phyloP scores from a whole-genome alignment of 2,329 filamentous ascomycete species.

The Lomentospora prolificans region DNA sequence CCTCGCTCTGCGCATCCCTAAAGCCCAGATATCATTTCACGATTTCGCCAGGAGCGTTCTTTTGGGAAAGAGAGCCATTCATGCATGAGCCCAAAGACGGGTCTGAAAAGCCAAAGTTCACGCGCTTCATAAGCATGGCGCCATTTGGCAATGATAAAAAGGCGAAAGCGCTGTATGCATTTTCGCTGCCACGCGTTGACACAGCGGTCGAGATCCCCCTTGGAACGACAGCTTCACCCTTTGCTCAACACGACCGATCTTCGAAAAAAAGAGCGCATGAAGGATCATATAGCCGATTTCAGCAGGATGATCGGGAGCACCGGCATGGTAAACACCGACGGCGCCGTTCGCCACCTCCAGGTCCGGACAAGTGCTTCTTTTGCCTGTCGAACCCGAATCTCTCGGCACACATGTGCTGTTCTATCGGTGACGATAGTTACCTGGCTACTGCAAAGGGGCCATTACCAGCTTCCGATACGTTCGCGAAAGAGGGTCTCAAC shows the following conservation, averaged over 20 bases:
- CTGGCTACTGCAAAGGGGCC: slow-evolving; percentile 89
- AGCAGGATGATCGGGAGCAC: slow-evolving; percentile 33
- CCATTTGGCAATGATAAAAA: slow-evolving; percentile 66
- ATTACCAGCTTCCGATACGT: slow-evolving; percentile 61
- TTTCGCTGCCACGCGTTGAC: slow-evolving; percentile 58
- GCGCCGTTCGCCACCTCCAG: slow-evolving; percentile 47
- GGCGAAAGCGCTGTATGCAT: slow-evolving; percentile 73
- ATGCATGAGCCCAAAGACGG: slow-evolving; percentile 48
- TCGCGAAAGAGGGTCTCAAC: slow-evolving; percentile 49
- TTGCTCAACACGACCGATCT: slow-evolving; percentile 35
- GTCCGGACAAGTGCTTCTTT: slow-evolving; percentile 83
- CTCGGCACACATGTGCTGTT: slow-evolving; percentile 79
- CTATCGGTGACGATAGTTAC: slow-evolving; percentile 80
- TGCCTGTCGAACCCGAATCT: slow-evolving; percentile 82
- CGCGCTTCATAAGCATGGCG: slow-evolving; percentile 85
- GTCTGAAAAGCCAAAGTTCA: slow-evolving; percentile 36
- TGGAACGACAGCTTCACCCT: slow-evolving; percentile 69
- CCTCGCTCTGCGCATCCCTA: slow-evolving; percentile 66
- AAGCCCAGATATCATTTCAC: slow-evolving; percentile 92
- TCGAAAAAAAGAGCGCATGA: slow-evolving; percentile 46
- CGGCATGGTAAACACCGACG: slow-evolving; percentile 36
- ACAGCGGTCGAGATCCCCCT: slow-evolving; percentile 49
- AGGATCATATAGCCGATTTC: slow-evolving; percentile 44
- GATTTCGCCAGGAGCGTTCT: slow-evolving; percentile 52
- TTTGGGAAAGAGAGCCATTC: slow-evolving; percentile 90